A percentile compares a stretch with the other conserved stretches of the same genome.
Conservation (phyloP, 2,329 filamentous ascomycete species). For the Cladosporium sp. region DNA sequence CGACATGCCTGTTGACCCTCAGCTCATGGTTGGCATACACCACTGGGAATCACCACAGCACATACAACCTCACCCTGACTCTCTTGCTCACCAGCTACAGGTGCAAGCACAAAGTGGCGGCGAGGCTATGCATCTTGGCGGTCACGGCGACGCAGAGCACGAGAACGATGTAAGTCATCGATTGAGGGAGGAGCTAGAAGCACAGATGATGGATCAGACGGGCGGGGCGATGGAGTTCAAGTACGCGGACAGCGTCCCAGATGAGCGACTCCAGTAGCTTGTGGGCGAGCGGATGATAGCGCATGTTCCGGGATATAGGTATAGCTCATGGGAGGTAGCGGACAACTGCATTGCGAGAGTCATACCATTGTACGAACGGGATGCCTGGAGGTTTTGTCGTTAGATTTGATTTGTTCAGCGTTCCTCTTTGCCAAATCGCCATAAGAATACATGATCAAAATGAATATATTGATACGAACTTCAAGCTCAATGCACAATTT, state of each 20-base stretch:
- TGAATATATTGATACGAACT: neutral
- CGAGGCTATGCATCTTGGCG: constrained; percentile 16
- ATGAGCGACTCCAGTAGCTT: constrained; percentile 5
- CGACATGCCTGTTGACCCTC: constrained; percentile 62
- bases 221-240: constrained; percentile 7
- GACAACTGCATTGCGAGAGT: neutral
- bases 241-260: constrained; percentile 7
- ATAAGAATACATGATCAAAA: neutral
- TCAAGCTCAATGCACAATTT: no score
- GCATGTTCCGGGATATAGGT: neutral
- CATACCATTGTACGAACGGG: neutral
- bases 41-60: constrained; percentile 32
- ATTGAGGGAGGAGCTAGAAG: constrained; percentile 27
- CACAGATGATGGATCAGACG: constrained; percentile 24
- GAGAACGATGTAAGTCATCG: constrained; percentile 31
- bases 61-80: neutral
- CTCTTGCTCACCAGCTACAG: constrained; percentile 15
- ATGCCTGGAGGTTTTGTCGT: neutral
- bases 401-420: neutral
- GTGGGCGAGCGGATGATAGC: neutral
- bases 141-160: constrained; percentile 19
- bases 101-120: constrained; percentile 10
- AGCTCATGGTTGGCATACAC: constrained; percentile 51
- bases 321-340: neutral
- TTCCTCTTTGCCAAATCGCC: neutral